These are phyloP conservation scores for Gnetum montanum DNA, from an alignment of 75 land plant genomes.

Conservation along the genomic window DNA sequence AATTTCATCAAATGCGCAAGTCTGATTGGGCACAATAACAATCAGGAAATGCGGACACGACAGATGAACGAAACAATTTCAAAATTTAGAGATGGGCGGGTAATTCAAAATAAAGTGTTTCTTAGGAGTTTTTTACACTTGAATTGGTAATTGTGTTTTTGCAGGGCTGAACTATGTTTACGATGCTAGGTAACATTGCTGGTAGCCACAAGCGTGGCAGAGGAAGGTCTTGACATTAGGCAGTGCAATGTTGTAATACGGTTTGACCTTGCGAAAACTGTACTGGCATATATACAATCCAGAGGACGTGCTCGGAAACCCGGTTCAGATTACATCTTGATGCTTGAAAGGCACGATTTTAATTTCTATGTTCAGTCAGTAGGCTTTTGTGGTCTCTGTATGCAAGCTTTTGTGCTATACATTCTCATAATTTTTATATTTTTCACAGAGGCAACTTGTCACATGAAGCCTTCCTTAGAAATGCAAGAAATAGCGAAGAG, in stretches of 20 bases:
- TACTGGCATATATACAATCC: constrained; percentile 96
- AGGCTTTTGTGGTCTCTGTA: too few relatives aligned
- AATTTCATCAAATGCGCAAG: constrained; percentile 85
- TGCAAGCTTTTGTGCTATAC: background rate
- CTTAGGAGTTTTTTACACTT: constrained; percentile 5
- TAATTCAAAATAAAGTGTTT: constrained; percentile 34
- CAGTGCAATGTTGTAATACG: constrained; percentile 99
- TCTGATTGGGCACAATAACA: constrained; percentile 95
- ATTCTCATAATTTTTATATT: background rate
- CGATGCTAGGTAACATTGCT: constrained; percentile 96
- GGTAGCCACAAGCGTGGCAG: constrained; percentile 99
- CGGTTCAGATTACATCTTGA: constrained; percentile 98
- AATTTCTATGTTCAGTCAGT: background rate
- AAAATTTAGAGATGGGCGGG: constrained; percentile 95
- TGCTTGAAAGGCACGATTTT: constrained; percentile 78
- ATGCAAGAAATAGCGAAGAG: constrained; percentile 97
- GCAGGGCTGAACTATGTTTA: too few relatives aligned
- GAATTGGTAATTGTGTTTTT: too few relatives aligned
- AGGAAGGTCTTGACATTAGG: constrained; percentile 97
- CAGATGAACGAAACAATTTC: constrained; percentile 97
- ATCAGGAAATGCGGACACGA: constrained; percentile 84
- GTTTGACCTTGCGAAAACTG: constrained; percentile 99
- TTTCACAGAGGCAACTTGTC: constrained; percentile 72
- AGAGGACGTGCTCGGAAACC: constrained; percentile 99
- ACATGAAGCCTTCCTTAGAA: constrained; percentile 81